These are phyloP conservation scores for Sporothrix schenckii DNA, from an alignment of 2,329 filamentous ascomycete genomes.

Conservation along the genomic window DNA sequence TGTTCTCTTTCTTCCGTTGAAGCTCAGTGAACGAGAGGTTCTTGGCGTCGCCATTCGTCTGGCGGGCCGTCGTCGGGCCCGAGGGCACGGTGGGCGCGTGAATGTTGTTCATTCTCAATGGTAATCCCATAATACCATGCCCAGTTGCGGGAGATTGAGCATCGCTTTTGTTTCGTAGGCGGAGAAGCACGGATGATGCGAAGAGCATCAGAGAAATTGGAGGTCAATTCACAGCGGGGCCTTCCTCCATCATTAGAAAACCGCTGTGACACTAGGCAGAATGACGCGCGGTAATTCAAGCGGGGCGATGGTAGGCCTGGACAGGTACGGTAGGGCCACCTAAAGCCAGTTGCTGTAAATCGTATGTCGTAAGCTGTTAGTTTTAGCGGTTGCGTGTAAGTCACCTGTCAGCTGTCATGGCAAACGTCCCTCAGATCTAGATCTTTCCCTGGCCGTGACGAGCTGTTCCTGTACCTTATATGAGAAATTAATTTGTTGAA, in stretches of 20 bases:
- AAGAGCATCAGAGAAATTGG: not conserved
- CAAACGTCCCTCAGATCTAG: not conserved
- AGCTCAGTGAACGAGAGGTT: conserved; percentile 76
- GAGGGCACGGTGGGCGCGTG: conserved; percentile 68
- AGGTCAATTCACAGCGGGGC: not conserved
- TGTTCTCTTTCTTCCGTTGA: conserved; percentile 77
- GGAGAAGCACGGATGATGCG: not conserved
- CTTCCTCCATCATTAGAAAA: not conserved
- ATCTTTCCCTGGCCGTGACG: not conserved
- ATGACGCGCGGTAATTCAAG: conserved; percentile 32
- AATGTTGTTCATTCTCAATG: conserved; percentile 57
- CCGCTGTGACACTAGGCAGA: conserved; percentile 32
- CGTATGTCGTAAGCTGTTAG: not conserved
- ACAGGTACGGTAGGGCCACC: not conserved
- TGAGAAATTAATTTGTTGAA: not conserved
- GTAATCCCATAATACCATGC: conserved; percentile 41
- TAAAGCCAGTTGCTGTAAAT: conserved; percentile 21
- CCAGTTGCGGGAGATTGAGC: not conserved
- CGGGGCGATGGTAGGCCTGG: not conserved
- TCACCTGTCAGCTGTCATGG: not conserved
- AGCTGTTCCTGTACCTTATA: not conserved
- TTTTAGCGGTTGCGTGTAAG: not conserved
- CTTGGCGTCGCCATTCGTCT: conserved; percentile 62
- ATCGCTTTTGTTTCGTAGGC: not conserved
- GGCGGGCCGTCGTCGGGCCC: conserved; percentile 68